These are phyloP conservation scores for Oleoguttula mirabilis DNA, from an alignment of 495 filamentous ascomycete species.

Conservation along the genomic window DNA sequence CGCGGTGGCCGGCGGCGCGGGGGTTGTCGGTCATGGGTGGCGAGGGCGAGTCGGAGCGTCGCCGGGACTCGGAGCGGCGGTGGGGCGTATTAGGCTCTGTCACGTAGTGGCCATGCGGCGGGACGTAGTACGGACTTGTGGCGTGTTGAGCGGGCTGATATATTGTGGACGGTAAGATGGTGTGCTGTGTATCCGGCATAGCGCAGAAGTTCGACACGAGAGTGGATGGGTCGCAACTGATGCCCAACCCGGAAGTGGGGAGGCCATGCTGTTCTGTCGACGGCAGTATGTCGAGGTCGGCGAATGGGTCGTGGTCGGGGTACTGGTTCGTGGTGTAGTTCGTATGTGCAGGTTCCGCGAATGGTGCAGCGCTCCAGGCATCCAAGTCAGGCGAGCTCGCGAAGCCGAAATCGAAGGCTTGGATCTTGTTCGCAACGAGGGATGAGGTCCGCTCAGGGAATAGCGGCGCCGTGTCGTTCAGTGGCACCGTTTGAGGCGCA, in stretches of 20 bases:
- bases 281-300: slow-evolving; percentile 4
- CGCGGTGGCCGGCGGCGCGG: slow-evolving; percentile 11
- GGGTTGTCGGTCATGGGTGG: slow-evolving; percentile 11
- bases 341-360: not conserved
- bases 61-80: slow-evolving; percentile 9
- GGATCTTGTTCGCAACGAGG: slow-evolving; percentile 1
- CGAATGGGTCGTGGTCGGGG: slow-evolving; percentile 5
- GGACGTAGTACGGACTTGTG: not conserved
- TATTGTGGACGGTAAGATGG: too few relatives aligned
- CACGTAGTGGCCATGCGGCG: not conserved
- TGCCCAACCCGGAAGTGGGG: slow-evolving; percentile 12
- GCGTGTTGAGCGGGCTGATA: too few relatives aligned
- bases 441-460: slow-evolving; percentile 9
- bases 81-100: slow-evolving; percentile 8
- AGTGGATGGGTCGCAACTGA: slow-evolving; percentile 18
- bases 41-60: slow-evolving; percentile 6
- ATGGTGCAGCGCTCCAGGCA: slow-evolving; percentile 2
- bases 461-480: slow-evolving; percentile 18
- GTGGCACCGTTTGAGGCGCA: not conserved
- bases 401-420: slow-evolving; percentile 20
- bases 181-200: not conserved
- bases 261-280: slow-evolving; percentile 7
- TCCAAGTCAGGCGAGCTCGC: not conserved
- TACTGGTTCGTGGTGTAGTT: slow-evolving; percentile 3
- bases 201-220: slow-evolving; percentile 6